Percentiles rank a stretch among this genome's conserved stretches.
Evolutionary conservation across 2,329 filamentous ascomycete genomes (phyloP).

Genomic region (Microcyclospora tardicrescens): DNA sequence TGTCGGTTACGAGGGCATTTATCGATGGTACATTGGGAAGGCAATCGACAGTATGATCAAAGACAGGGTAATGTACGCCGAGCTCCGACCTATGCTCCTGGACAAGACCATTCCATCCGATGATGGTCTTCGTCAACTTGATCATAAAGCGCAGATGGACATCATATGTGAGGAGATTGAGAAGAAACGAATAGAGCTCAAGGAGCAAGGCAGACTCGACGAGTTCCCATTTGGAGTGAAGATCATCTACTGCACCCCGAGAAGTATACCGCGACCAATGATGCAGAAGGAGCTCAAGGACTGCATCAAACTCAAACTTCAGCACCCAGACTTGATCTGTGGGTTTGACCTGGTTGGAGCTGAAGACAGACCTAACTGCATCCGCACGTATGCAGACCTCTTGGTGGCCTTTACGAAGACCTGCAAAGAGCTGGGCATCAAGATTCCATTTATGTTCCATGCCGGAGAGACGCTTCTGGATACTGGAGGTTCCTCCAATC

Average conservation of each 20-base stretch:
- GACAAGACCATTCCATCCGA: constrained; percentile 49
- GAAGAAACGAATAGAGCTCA: constrained; percentile 32
- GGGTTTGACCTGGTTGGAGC: constrained; percentile 58
- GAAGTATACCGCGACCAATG: constrained; percentile 39
- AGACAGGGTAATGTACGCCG: constrained; percentile 58
- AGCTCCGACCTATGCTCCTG: constrained; percentile 59
- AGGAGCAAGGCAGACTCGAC: constrained; percentile 21
- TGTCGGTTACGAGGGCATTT: constrained; percentile 53
- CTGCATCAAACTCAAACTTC: constrained; percentile 47
- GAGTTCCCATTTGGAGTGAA: constrained; percentile 52
- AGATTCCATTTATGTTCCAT: constrained; percentile 63
- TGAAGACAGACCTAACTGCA: constrained; percentile 49
- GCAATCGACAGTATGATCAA: constrained; percentile 49
- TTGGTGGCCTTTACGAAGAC: constrained; percentile 44
- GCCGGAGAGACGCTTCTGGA: constrained; percentile 60
- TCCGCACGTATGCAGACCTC: constrained; percentile 45
- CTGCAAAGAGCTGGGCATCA: constrained; percentile 36
- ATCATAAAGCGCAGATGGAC: constrained; percentile 47
- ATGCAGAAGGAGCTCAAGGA: constrained; percentile 45
- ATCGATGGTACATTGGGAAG: constrained; percentile 45
- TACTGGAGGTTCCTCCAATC: constrained; percentile 48
- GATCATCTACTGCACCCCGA: constrained; percentile 58
- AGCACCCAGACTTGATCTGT: constrained; percentile 48
- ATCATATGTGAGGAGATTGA: constrained; percentile 46
- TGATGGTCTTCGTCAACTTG: constrained; percentile 40